A percentile compares a stretch with the other conserved stretches of the same genome.
phyloP scores from a whole-genome alignment of 2,329 filamentous ascomycete genomes.

The Apiospora malaysiana region DNA sequence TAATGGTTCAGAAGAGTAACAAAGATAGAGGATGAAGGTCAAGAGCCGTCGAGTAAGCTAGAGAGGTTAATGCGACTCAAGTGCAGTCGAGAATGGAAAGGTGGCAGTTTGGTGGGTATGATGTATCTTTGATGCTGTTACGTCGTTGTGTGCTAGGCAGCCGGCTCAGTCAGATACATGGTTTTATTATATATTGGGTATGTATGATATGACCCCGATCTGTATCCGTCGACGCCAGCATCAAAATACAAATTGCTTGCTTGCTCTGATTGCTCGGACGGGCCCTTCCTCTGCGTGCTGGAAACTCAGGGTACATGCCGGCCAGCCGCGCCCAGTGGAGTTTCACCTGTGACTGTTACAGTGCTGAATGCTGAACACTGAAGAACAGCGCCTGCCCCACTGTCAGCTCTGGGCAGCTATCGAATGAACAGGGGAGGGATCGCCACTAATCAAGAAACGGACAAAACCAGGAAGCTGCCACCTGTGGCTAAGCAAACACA shows the following conservation, averaged over 20 bases:
- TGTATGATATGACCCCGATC: background rate
- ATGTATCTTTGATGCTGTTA: background rate
- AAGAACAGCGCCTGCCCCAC: background rate
- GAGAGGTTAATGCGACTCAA: conserved; percentile 3
- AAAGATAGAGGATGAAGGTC: conserved; percentile 8
- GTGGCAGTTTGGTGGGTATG: conserved; percentile 12
- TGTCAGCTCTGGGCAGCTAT: background rate
- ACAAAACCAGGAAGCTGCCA: background rate
- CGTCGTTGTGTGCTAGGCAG: conserved; percentile 14
- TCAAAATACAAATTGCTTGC: background rate
- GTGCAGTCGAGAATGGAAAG: background rate
- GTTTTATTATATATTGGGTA: too few species aligned
- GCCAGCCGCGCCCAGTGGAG: conserved; percentile 12
- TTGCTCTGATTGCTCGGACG: background rate
- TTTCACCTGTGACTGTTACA: background rate
- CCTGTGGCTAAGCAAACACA: background rate
- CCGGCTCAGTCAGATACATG: conserved; percentile 5
- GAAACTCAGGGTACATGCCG: background rate
- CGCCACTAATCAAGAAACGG: background rate
- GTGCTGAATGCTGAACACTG: too few species aligned
- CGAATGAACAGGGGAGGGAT: background rate
- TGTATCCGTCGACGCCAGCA: conserved; percentile 2
- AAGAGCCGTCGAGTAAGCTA: conserved; percentile 4
- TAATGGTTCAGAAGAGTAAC: conserved; percentile 2
- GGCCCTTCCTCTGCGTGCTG: background rate